Evolutionary conservation across 2,329 filamentous ascomycete genomes (phyloP).

Genomic region (Aspergillus aculeatinus): DNA sequence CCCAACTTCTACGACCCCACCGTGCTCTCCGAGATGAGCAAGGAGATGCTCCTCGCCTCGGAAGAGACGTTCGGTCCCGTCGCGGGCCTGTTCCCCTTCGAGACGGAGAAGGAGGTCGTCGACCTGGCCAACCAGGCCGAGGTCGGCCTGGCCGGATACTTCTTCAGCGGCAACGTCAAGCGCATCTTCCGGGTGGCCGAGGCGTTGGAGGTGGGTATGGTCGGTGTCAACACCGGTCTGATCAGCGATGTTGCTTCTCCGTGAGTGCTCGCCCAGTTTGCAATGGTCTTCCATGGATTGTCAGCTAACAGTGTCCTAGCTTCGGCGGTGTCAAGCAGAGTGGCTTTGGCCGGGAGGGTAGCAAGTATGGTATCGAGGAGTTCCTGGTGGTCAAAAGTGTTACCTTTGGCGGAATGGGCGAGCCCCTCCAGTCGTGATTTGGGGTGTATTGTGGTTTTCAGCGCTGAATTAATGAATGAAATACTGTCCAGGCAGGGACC

Average conservation of each 20-base stretch:
- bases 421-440: constrained; percentile 51
- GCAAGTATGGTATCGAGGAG: constrained; percentile 73
- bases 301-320: constrained; percentile 28
- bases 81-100: constrained; percentile 83
- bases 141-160: constrained; percentile 91
- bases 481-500: neutral
- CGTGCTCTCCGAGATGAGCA: constrained; percentile 80
- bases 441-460: neutral
- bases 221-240: constrained; percentile 69
- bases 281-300: neutral
- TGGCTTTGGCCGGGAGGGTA: constrained; percentile 77
- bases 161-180: constrained; percentile 69
- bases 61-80: constrained; percentile 98
- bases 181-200: constrained; percentile 62
- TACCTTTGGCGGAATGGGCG: constrained; percentile 62
- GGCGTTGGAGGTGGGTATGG: constrained; percentile 53
- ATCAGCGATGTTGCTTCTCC: constrained; percentile 55
- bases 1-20: constrained; percentile 88
- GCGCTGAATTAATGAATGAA: neutral
- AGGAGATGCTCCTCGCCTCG: constrained; percentile 76
- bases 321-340: constrained; percentile 83
- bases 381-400: constrained; percentile 73
- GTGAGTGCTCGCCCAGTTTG: constrained; percentile 31
- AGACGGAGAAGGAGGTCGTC: constrained; percentile 85
- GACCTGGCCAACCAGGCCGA: constrained; percentile 75